Percentiles rank a stretch among this genome's conserved stretches.
These are phyloP conservation scores for Flaveria ramosissima DNA, from an alignment of 129 eudicot species.

Conservation along the genomic window DNA sequence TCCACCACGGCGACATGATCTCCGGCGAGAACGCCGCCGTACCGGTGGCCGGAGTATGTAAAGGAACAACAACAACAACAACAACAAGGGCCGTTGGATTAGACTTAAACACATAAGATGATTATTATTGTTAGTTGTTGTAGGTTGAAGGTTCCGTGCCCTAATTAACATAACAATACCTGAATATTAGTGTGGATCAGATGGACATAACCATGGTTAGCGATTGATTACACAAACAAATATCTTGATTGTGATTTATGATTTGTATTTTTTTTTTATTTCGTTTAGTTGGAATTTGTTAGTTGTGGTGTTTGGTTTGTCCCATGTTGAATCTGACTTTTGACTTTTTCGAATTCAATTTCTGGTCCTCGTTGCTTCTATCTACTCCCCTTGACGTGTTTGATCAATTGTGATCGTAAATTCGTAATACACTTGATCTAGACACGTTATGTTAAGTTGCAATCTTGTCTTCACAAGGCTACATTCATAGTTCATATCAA, in stretches of 20 bases:
- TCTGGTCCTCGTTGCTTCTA: not conserved
- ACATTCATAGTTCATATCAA: not conserved
- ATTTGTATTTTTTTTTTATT: not conserved
- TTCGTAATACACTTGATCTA: conserved; percentile 4
- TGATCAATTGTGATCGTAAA: conserved; percentile 5
- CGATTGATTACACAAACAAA: conserved; percentile 2
- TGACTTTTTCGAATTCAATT: conserved; percentile 21
- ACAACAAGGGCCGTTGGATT: conserved; percentile 24
- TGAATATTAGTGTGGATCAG: conserved; percentile 23
- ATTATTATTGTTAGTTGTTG: conserved; percentile 22
- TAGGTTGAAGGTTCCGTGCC: conserved; percentile 21
- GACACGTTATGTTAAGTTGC: not conserved
- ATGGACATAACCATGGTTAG: conserved; percentile 37
- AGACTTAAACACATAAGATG: conserved; percentile 24
- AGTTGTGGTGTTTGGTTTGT: conserved; percentile 18
- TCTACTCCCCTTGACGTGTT: conserved; percentile 33
- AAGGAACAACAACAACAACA: not conserved
- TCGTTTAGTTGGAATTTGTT: conserved; percentile 12
- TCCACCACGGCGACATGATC: conserved; percentile 14
- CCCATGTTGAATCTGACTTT: conserved; percentile 32
- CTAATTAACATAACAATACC: conserved; percentile 32
- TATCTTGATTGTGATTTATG: conserved; percentile 21
- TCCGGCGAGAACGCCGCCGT: conserved; percentile 20
- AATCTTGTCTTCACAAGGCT: not conserved
- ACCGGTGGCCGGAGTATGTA: conserved; percentile 15